These are phyloP conservation scores for Arabidopsis suecica DNA, from an alignment of 345 rosid species.

Conservation along the genomic window DNA sequence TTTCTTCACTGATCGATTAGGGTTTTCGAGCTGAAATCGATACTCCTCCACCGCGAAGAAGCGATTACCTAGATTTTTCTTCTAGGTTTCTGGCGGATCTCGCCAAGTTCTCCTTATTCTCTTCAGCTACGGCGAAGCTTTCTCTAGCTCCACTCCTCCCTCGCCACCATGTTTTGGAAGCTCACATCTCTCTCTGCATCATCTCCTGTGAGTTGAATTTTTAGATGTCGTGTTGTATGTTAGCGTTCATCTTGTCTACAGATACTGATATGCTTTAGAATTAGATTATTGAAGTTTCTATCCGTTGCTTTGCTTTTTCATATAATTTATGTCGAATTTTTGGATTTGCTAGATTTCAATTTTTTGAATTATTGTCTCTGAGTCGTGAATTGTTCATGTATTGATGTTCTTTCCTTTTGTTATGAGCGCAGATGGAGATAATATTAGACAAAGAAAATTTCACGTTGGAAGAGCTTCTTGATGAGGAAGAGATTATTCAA, in stretches of 20 bases:
- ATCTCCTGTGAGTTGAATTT: constrained; percentile 74
- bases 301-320: background rate
- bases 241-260: background rate
- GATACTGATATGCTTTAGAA: constrained; percentile 1
- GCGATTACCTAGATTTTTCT: constrained; percentile 49
- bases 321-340: background rate
- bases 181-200: constrained; percentile 85
- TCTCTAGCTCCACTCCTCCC: background rate
- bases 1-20: constrained; percentile 21
- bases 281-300: background rate
- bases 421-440: constrained; percentile 74
- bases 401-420: constrained; percentile 28
- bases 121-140: constrained; percentile 42
- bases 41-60: constrained; percentile 5
- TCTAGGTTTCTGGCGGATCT: constrained; percentile 60
- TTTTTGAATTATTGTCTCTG: background rate
- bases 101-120: constrained; percentile 24
- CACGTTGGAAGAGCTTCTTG: constrained; percentile 95
- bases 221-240: no score
- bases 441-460: constrained; percentile 87
- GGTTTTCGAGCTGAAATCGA: constrained; percentile 31
- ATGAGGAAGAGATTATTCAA: constrained; percentile 99
- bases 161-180: constrained; percentile 88
- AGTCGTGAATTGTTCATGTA: background rate
- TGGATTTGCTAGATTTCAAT: constrained; percentile 10